Evolutionary conservation across 768 basidiomycete species (phyloP).

Genomic region (Pleurotus sapidus): DNA sequence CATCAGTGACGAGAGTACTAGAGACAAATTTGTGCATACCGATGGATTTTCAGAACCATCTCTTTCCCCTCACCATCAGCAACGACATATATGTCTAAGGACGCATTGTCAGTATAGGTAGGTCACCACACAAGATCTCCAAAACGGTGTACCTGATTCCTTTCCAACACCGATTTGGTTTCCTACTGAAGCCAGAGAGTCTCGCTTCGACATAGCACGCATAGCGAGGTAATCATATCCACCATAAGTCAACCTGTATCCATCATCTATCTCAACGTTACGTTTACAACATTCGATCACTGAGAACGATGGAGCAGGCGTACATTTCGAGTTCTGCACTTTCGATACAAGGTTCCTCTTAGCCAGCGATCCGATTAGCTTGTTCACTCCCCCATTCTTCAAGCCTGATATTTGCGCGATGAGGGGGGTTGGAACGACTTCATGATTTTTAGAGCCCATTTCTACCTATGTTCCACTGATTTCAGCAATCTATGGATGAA

Average conservation of each 20-base stretch:
- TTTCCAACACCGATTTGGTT: conserved; percentile 99
- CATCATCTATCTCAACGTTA: conserved; percentile 72
- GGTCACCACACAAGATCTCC: no score
- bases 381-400: conserved; percentile 90
- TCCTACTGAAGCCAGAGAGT: conserved; percentile 86
- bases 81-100: conserved; percentile 83
- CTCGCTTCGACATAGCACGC: conserved; percentile 87
- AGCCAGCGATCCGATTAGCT: conserved; percentile 83
- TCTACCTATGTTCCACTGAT: conserved; percentile 63
- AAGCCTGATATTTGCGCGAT: conserved; percentile 94
- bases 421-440: conserved; percentile 86
- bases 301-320: conserved; percentile 10
- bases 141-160: conserved; percentile 70
- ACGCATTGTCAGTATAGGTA: conserved; percentile 8
- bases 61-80: conserved; percentile 81
- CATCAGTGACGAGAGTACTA: neutral
- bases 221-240: conserved; percentile 98
- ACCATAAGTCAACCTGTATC: conserved; percentile 95
- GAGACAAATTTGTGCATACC: conserved; percentile 42
- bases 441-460: conserved; percentile 98
- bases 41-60: conserved; percentile 91
- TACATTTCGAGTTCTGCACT: conserved; percentile 93
- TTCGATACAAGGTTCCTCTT: conserved; percentile 89
- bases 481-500: neutral
- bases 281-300: conserved; percentile 7